Conservation (phyloP, 108 stramenopile species). For the Skeletonema grethae region DNA sequence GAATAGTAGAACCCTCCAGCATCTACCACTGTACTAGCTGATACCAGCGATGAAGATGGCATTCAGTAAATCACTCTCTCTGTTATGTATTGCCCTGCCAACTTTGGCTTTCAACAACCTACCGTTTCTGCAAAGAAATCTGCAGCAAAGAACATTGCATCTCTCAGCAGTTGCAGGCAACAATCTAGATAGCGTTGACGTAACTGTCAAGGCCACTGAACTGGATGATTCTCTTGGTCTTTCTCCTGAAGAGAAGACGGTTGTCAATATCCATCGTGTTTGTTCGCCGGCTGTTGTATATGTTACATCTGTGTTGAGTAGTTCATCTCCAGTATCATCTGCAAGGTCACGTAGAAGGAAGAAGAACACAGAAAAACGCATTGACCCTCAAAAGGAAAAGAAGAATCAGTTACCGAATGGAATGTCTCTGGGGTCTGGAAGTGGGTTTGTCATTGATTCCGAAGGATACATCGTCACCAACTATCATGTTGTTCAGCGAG, state of each 20-base stretch:
- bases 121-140: neutral
- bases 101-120: neutral
- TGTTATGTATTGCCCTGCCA: neutral
- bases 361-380: neutral
- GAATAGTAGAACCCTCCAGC: neutral
- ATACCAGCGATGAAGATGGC: neutral
- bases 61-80: neutral
- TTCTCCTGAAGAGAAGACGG: slow-evolving; percentile 57
- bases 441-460: slow-evolving; percentile 74
- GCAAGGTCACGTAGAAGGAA: neutral
- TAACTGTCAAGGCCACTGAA: slow-evolving; percentile 26
- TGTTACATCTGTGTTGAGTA: slow-evolving; percentile 60
- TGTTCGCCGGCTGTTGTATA: slow-evolving; percentile 69
- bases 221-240: slow-evolving; percentile 38
- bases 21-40: neutral
- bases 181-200: neutral
- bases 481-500: slow-evolving; percentile 83
- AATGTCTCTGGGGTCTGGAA: slow-evolving; percentile 62
- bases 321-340: slow-evolving; percentile 2
- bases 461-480: slow-evolving; percentile 90
- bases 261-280: slow-evolving; percentile 63
- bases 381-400: neutral
- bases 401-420: slow-evolving; percentile 19
- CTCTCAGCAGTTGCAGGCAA: neutral
- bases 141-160: neutral